Percentiles rank a stretch among this genome's conserved stretches.
phyloP scores from a whole-genome alignment of 2,329 filamentous ascomycete species.

The Fusarium sarcochroum region DNA sequence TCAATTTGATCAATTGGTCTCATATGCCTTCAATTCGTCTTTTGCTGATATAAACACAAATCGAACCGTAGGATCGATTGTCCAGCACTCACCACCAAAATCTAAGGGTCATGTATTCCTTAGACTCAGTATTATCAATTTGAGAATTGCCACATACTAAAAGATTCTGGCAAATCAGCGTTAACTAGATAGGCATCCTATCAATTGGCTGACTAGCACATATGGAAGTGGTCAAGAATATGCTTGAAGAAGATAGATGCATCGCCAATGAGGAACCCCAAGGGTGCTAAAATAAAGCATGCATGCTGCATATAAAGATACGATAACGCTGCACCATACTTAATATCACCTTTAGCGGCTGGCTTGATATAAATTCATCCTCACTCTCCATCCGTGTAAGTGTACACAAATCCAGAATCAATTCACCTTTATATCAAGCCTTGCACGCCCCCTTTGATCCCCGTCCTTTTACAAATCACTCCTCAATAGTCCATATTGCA shows the following conservation, averaged over 20 bases:
- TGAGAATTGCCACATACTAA: slow-evolving; percentile 2
- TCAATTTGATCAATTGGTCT: not conserved
- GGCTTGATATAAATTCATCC: not conserved
- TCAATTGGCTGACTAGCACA: not conserved
- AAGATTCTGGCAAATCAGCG: not conserved
- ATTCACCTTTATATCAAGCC: not conserved
- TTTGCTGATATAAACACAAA: not conserved
- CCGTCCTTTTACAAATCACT: slow-evolving; percentile 47
- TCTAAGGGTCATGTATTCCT: slow-evolving; percentile 29
- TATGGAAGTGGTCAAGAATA: not conserved
- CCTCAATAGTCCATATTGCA: slow-evolving; percentile 57
- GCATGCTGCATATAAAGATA: not conserved
- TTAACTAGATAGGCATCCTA: not conserved
- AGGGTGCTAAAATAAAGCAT: not conserved
- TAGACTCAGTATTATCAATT: not conserved
- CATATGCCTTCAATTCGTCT: not conserved
- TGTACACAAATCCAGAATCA: not conserved
- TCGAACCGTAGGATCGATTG: not conserved
- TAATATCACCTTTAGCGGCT: not conserved
- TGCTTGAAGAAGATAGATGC: not conserved
- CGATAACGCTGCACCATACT: not conserved
- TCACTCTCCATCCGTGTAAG: not conserved
- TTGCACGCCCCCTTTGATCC: not conserved
- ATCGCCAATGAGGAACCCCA: not conserved
- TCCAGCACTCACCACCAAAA: not conserved